Conservation (phyloP, 805 yeast genomes). For the Candida peoriensis region DNA sequence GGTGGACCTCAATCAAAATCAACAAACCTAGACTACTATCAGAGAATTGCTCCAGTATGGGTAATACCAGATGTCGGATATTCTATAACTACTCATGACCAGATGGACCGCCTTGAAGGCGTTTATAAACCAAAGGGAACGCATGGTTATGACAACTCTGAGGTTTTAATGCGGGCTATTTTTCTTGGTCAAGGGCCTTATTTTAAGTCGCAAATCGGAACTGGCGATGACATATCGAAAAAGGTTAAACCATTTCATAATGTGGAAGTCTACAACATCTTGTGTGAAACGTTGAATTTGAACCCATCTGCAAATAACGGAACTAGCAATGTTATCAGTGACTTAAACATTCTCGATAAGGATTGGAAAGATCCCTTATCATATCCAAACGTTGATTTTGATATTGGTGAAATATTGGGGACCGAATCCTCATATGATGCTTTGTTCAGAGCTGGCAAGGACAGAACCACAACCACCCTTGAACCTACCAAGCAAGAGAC, state of each 20-base stretch:
- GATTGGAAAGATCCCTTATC: slow-evolving; percentile 42
- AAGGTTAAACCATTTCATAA: slow-evolving; percentile 62
- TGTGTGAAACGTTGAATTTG: slow-evolving; percentile 59
- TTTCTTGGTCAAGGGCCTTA: slow-evolving; percentile 82
- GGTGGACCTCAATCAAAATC: slow-evolving; percentile 19
- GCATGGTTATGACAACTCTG: slow-evolving; percentile 80
- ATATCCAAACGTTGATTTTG: slow-evolving; percentile 49
- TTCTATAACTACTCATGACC: slow-evolving; percentile 57
- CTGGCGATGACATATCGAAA: slow-evolving; percentile 17
- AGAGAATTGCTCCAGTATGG: slow-evolving; percentile 83
- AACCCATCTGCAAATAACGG: slow-evolving; percentile 61
- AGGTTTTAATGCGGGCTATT: slow-evolving; percentile 75
- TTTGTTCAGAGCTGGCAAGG: slow-evolving; percentile 23
- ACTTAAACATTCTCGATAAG: slow-evolving; percentile 27
- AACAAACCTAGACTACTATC: slow-evolving; percentile 30
- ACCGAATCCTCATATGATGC: slow-evolving; percentile 49
- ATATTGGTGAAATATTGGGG: slow-evolving; percentile 35
- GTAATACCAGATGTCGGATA: slow-evolving; percentile 80
- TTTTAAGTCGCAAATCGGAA: slow-evolving; percentile 33
- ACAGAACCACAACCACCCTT: slow-evolving; percentile 14
- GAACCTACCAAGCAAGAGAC: slow-evolving; percentile 3
- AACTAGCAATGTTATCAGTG: slow-evolving; percentile 24
- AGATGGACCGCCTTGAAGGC: slow-evolving; percentile 35
- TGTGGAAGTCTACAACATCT: slow-evolving; percentile 64
- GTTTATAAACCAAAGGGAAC: slow-evolving; percentile 45